Percentiles rank a stretch among this genome's conserved stretches.
phyloP scores from a whole-genome alignment of 1,284 basidiomycete species.

The Entoloma clypeatum region DNA sequence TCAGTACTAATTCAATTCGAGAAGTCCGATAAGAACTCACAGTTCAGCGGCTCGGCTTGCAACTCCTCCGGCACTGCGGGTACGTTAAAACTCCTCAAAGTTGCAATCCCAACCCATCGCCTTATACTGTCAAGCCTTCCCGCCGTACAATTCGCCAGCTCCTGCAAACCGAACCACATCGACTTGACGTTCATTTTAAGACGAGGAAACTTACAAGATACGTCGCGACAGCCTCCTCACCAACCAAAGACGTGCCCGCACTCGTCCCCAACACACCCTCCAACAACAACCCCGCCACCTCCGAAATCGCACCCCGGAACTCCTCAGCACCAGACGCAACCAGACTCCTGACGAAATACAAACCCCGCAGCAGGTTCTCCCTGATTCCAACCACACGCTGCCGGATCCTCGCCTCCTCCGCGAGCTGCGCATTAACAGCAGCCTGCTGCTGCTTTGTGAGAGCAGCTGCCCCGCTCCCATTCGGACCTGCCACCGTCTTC shows the following conservation, averaged over 20 bases:
- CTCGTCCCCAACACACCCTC: slow-evolving; percentile 63
- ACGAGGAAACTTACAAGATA: slow-evolving; percentile 59
- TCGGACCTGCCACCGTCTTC: slow-evolving; percentile 51
- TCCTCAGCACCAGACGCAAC: slow-evolving; percentile 57
- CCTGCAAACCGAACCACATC: slow-evolving; percentile 33
- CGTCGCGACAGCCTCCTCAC: slow-evolving; percentile 61
- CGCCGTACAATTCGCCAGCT: slow-evolving; percentile 63
- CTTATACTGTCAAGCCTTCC: slow-evolving; percentile 67
- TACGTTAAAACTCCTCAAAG: slow-evolving; percentile 68
- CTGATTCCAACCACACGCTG: slow-evolving; percentile 54
- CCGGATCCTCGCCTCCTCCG: slow-evolving; percentile 72
- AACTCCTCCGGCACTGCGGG: slow-evolving; percentile 71
- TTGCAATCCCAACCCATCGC: slow-evolving; percentile 76
- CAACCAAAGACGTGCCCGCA: slow-evolving; percentile 57
- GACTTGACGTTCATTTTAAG: slow-evolving; percentile 1
- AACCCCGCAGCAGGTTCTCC: slow-evolving; percentile 56
- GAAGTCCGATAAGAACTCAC: slow-evolving; percentile 39
- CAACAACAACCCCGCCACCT: slow-evolving; percentile 59
- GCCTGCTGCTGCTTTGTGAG: slow-evolving; percentile 84
- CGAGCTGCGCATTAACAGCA: slow-evolving; percentile 74
- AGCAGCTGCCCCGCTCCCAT: slow-evolving; percentile 39
- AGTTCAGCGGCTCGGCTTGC: slow-evolving; percentile 63
- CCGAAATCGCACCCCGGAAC: slow-evolving; percentile 53
- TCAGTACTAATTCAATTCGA: slow-evolving; percentile 1
- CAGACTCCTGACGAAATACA: slow-evolving; percentile 65